A percentile compares a stretch with the other conserved stretches of the same genome.
These are phyloP conservation scores for Microstegium vimineum DNA, from an alignment of 176 grass and related monocot species.

Conservation along the genomic window DNA sequence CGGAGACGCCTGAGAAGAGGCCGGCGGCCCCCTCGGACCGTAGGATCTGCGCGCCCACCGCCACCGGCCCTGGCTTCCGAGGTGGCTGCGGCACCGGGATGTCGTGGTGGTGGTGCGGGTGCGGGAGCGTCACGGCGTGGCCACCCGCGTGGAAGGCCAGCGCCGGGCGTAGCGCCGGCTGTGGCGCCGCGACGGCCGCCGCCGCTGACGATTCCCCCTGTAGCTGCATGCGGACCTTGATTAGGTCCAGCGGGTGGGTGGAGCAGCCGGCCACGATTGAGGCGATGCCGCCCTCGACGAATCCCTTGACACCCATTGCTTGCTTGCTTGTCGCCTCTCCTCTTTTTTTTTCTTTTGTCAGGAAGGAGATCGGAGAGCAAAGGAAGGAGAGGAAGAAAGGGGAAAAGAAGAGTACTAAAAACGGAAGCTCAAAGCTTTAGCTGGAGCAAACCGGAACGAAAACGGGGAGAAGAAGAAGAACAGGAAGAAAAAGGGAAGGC, in stretches of 20 bases:
- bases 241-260: conserved; percentile 88
- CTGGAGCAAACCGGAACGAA: neutral
- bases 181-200: neutral
- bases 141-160: conserved; percentile 45
- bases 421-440: conserved; percentile 5
- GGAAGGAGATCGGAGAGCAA: neutral
- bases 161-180: conserved; percentile 49
- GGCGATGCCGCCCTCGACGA: conserved; percentile 87
- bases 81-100: conserved; percentile 9
- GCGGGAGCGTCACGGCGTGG: conserved; percentile 38
- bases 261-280: conserved; percentile 91
- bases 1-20: conserved; percentile 81
- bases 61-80: conserved; percentile 65
- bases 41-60: conserved; percentile 79
- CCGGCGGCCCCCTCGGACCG: conserved; percentile 66
- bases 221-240: conserved; percentile 98
- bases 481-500: neutral
- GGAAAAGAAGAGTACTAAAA: neutral
- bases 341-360: neutral
- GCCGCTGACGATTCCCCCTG: conserved; percentile 48
- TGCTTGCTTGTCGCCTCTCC: neutral
- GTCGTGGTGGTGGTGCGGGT: conserved; percentile 37
- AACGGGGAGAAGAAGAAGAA: neutral
- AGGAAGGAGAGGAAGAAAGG: neutral
- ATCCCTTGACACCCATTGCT: conserved; percentile 75